These are phyloP conservation scores for Salix arbutifolia DNA, from an alignment of 345 rosid genomes.

Conservation along the genomic window DNA sequence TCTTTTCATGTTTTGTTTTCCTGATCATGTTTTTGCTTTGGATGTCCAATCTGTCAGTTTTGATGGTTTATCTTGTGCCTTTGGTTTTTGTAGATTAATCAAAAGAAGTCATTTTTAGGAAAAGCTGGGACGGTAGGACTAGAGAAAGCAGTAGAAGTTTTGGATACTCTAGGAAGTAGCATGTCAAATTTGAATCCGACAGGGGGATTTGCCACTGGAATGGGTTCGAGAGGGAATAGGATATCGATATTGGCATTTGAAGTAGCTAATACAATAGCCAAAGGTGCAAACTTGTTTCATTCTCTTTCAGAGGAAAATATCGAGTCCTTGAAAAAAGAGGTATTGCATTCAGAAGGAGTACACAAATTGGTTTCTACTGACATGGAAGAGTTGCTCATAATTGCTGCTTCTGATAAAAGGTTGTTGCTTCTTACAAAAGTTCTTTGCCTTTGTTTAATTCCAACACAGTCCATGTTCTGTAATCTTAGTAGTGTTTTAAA, in stretches of 20 bases:
- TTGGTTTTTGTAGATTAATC: constrained; percentile 29
- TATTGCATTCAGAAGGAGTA: constrained; percentile 63
- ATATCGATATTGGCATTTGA: constrained; percentile 72
- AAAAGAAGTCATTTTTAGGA: constrained; percentile 58
- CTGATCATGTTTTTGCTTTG: not conserved
- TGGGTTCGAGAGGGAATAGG: constrained; percentile 47
- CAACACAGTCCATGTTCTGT: not conserved
- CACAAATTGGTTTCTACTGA: constrained; percentile 64
- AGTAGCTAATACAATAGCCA: constrained; percentile 87
- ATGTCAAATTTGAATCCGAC: constrained; percentile 62
- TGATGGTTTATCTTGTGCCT: not conserved
- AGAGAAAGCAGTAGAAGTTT: constrained; percentile 65
- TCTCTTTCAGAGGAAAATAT: constrained; percentile 68
- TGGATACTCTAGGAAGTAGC: constrained; percentile 76
- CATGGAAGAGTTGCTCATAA: constrained; percentile 49
- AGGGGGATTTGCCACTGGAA: constrained; percentile 50
- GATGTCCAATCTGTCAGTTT: not conserved
- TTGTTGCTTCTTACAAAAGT: constrained; percentile 24
- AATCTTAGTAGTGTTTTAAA: not conserved
- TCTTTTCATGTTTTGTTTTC: not conserved
- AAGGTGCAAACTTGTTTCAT: constrained; percentile 64
- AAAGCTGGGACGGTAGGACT: constrained; percentile 54
- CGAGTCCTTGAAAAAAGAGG: constrained; percentile 54
- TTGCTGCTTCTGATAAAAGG: constrained; percentile 95
- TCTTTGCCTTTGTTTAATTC: not conserved